Evolutionary conservation across 108 stramenopile genomes (phyloP).

Genomic region (Skeletonema tropicum): DNA sequence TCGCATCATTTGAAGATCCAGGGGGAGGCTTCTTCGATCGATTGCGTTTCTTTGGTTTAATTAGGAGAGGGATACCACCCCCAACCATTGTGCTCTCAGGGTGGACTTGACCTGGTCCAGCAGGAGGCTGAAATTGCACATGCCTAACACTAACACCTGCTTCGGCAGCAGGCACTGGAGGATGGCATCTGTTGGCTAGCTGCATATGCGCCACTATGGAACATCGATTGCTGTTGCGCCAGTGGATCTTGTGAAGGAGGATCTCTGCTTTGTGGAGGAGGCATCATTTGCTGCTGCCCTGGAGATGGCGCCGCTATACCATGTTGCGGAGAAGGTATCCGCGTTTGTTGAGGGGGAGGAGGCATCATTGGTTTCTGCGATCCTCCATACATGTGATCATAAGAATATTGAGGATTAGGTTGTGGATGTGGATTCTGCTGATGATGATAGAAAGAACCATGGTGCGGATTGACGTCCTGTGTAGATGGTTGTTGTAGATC

Average conservation of each 20-base stretch:
- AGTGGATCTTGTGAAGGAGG: background rate
- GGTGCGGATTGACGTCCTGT: background rate
- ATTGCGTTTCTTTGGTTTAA: slow-evolving; percentile 4
- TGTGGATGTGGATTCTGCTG: background rate
- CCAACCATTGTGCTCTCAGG: no score
- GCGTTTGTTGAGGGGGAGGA: background rate
- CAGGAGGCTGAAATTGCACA: background rate
- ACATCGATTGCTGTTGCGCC: background rate
- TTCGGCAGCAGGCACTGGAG: background rate
- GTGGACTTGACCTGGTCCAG: background rate
- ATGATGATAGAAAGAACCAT: slow-evolving; percentile 1
- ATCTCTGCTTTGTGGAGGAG: background rate
- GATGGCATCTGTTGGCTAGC: background rate
- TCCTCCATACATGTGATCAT: slow-evolving; percentile 1
- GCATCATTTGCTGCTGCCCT: background rate
- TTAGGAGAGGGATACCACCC: slow-evolving; percentile 2
- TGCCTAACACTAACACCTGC: background rate
- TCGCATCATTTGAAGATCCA: background rate
- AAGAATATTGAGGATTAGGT: background rate
- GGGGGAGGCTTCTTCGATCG: background rate
- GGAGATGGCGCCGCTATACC: background rate
- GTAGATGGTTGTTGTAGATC: background rate
- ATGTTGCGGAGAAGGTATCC: background rate
- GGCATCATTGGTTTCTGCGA: background rate
- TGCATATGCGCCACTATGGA: background rate